Percentiles rank a stretch among this genome's conserved stretches.
Evolutionary conservation across 306 rosid species (phyloP).

Genomic region (Inga leiocalycina): DNA sequence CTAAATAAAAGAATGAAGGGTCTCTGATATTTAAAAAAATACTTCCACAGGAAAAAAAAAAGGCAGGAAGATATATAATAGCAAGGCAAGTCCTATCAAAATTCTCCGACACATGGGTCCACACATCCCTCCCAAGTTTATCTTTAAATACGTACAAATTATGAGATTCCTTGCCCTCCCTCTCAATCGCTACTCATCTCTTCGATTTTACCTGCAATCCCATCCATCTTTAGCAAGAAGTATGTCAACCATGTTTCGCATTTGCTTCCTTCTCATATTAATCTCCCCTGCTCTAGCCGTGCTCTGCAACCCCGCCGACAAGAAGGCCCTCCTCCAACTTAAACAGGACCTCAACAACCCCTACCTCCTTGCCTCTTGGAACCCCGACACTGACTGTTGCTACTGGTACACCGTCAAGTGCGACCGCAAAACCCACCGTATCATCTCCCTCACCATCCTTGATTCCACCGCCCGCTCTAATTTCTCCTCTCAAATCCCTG

Average conservation of each 20-base stretch:
- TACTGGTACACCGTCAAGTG: slow-evolving; percentile 65
- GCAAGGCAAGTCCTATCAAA: too few relatives aligned
- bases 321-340: slow-evolving; percentile 66
- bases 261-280: slow-evolving; percentile 11
- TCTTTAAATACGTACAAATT: too few relatives aligned
- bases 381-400: slow-evolving; percentile 70
- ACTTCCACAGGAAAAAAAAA: too few relatives aligned
- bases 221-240: not conserved
- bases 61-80: too few relatives aligned
- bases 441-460: slow-evolving; percentile 51
- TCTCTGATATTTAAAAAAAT: too few relatives aligned
- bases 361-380: slow-evolving; percentile 64
- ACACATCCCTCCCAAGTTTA: too few relatives aligned
- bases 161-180: too few relatives aligned
- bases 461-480: slow-evolving; percentile 40
- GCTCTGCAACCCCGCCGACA: slow-evolving; percentile 70
- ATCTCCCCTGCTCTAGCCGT: slow-evolving; percentile 43
- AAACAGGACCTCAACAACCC: slow-evolving; percentile 73
- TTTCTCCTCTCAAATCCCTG: slow-evolving; percentile 60
- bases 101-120: too few relatives aligned
- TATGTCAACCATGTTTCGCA: not conserved
- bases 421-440: slow-evolving; percentile 60
- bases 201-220: not conserved
- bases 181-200: too few relatives aligned
- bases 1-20: too few relatives aligned